Evolutionary conservation across 2,329 filamentous ascomycete genomes (phyloP), one percentile per base, ranked within the genome.

Genomic region (Ophiocordyceps camponoti-saundersi): DNA sequence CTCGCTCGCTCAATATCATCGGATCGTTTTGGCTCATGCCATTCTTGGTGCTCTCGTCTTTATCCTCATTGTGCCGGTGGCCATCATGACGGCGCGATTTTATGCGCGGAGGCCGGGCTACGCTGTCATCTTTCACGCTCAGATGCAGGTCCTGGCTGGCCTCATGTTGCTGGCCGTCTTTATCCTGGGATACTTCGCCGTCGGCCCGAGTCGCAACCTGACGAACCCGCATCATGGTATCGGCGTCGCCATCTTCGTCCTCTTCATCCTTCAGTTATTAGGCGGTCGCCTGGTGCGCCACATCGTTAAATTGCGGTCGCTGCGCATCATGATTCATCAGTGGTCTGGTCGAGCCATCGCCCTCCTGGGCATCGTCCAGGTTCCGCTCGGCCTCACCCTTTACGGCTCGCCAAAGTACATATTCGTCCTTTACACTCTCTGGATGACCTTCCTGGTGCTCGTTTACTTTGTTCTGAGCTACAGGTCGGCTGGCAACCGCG

Each of bases 201-300:
- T 92, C 13, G 85, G 85, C 0, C 78, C 80, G 0, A 69, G 72
- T 42, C 72, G 85, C 49, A 84, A 75, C 53, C 64, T 88, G 56
- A 80, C 82, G 10, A 93, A 93, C 58, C 85, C 85, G 0, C 85
- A 93, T 59, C 85, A 93, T 62, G 84, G 82, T 50, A 90, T 92
- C 52, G 85, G 85, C 15, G 70, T 89, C 32, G 82, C 85, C 26
- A 77, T 93, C 43, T 90, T 88, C 58, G 74, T 80, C 42, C 65
- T 87, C 44, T 73, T 90, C 32, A 60, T 87, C 43, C 63, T 85
- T 5, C 86, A 92, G 59, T 73, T 80, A 16, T 57, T 89, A 2
- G 80, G 79, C 26, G 85, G 85, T 3, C 73, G 75, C 46, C 65
- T 84, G 40, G 75, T 88, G 39, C 67, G 65, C 48, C 65, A 70